phyloP scores from a whole-genome alignment of 768 basidiomycete species.

The Agaricus bisporus region DNA sequence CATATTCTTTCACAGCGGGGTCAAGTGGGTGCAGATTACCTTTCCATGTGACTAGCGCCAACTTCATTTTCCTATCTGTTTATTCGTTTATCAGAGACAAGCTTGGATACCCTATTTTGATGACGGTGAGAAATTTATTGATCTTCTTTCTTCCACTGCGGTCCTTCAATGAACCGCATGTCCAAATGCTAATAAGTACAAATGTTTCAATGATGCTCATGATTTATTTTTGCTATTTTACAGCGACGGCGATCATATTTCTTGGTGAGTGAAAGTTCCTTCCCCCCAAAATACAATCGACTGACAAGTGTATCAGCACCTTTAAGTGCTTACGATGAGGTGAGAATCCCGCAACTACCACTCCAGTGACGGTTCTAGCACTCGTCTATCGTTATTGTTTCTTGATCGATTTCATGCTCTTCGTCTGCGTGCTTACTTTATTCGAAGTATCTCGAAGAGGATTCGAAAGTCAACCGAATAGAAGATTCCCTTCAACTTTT shows the following conservation, averaged over 20 bases:
- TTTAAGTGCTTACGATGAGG: slow-evolving; percentile 85
- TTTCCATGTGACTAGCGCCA: neutral
- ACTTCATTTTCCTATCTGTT: neutral
- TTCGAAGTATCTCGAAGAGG: slow-evolving; percentile 68
- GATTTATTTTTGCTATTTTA: slow-evolving; percentile 4
- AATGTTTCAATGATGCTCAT: neutral
- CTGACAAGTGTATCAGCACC: slow-evolving; percentile 41
- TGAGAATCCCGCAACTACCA: slow-evolving; percentile 18
- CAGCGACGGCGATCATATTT: slow-evolving; percentile 83
- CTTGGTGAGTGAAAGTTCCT: slow-evolving; percentile 28
- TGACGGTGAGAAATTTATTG: slow-evolving; percentile 45
- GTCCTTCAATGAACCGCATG: neutral
- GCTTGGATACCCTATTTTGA: slow-evolving; percentile 86
- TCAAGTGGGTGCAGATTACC: slow-evolving; percentile 36
- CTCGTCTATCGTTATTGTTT: too few relatives aligned
- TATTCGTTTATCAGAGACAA: slow-evolving; percentile 43
- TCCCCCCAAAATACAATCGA: neutral
- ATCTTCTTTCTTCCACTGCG: slow-evolving; percentile 10
- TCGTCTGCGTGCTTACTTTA: too few relatives aligned
- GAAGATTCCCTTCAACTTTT: slow-evolving; percentile 80
- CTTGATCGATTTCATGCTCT: neutral
- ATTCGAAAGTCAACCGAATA: slow-evolving; percentile 70
- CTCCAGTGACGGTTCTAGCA: too few relatives aligned
- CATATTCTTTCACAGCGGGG: slow-evolving; percentile 37
- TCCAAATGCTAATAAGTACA: neutral